Conservation (phyloP, 805 yeast genomes). For the Millerago galiae region DNA sequence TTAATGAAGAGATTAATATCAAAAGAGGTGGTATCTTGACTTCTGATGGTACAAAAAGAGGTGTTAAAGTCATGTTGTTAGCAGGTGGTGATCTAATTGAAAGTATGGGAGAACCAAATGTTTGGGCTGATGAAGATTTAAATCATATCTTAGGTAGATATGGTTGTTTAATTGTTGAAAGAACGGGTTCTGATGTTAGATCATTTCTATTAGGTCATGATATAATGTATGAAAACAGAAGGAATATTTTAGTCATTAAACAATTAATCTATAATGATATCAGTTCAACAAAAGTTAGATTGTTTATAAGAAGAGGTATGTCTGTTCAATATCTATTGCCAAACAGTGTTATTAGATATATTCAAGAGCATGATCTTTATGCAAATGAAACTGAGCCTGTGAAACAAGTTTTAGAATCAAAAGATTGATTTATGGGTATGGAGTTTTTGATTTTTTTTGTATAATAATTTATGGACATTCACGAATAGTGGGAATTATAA, state of each 20-base stretch:
- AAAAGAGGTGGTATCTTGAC: slow-evolving; percentile 78
- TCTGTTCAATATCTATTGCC: slow-evolving; percentile 92
- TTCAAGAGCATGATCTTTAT: slow-evolving; percentile 86
- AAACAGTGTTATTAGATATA: slow-evolving; percentile 88
- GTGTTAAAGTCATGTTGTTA: slow-evolving; percentile 89
- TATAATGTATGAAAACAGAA: slow-evolving; percentile 93
- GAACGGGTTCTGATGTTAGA: slow-evolving; percentile 95
- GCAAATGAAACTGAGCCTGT: slow-evolving; percentile 88
- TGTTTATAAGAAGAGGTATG: slow-evolving; percentile 92
- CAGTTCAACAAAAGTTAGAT: slow-evolving; percentile 87
- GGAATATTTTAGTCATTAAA: slow-evolving; percentile 89
- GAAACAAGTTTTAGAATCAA: slow-evolving; percentile 63
- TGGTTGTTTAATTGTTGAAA: slow-evolving; percentile 93
- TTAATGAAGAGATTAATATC: slow-evolving; percentile 89
- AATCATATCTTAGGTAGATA: slow-evolving; percentile 93
- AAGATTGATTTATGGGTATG: slow-evolving; percentile 20
- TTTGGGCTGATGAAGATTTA: slow-evolving; percentile 94
- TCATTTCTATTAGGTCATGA: slow-evolving; percentile 89
- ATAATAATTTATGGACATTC: neutral
- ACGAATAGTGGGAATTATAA: too few relatives aligned
- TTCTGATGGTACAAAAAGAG: slow-evolving; percentile 55
- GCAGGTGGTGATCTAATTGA: slow-evolving; percentile 98
- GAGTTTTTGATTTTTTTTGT: neutral
- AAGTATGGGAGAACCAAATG: slow-evolving; percentile 99
- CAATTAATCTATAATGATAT: slow-evolving; percentile 96